Percentiles rank a stretch among this genome's conserved stretches.
Conservation (phyloP, 139 green algal genomes). For the Chlorella sp. region DNA sequence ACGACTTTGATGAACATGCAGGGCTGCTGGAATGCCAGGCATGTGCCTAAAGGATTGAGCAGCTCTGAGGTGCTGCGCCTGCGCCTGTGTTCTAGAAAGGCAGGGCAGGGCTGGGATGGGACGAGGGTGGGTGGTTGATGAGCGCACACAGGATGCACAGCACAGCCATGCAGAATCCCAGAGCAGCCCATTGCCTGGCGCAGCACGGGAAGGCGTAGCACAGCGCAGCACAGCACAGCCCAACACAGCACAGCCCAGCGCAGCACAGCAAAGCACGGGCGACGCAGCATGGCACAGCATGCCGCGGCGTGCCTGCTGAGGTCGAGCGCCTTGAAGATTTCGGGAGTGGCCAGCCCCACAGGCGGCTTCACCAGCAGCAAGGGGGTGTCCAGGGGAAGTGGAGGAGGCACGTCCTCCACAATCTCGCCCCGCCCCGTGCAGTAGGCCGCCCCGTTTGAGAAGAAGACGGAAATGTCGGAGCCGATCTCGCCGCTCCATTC, state of each 20-base stretch:
- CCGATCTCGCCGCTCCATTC: conserved; percentile 95
- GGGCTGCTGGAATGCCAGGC: too few relatives aligned
- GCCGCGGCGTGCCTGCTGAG: conserved; percentile 46
- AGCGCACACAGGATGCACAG: too few relatives aligned
- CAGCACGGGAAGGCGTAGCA: too few relatives aligned
- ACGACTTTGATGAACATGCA: background rate
- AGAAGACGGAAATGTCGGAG: conserved; percentile 97
- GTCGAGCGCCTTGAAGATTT: conserved; percentile 95
- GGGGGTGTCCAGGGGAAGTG: conserved; percentile 81
- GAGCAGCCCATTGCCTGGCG: too few relatives aligned
- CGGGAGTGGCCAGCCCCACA: conserved; percentile 84
- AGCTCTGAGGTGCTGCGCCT: too few relatives aligned
- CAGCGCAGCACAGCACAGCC: background rate
- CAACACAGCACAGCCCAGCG: too few relatives aligned
- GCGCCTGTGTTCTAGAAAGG: too few relatives aligned
- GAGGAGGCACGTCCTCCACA: conserved; percentile 89
- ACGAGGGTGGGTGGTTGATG: too few relatives aligned
- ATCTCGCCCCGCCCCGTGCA: conserved; percentile 96
- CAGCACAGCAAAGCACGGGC: too few relatives aligned
- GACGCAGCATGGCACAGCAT: too few relatives aligned
- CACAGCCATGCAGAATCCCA: too few relatives aligned
- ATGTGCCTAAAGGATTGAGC: background rate
- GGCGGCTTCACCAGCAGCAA: conserved; percentile 95
- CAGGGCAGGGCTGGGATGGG: background rate
- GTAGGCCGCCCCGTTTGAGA: conserved; percentile 93